phyloP scores from a whole-genome alignment of 1,139 yeast genomes.

The Eremothecium gossypii region DNA sequence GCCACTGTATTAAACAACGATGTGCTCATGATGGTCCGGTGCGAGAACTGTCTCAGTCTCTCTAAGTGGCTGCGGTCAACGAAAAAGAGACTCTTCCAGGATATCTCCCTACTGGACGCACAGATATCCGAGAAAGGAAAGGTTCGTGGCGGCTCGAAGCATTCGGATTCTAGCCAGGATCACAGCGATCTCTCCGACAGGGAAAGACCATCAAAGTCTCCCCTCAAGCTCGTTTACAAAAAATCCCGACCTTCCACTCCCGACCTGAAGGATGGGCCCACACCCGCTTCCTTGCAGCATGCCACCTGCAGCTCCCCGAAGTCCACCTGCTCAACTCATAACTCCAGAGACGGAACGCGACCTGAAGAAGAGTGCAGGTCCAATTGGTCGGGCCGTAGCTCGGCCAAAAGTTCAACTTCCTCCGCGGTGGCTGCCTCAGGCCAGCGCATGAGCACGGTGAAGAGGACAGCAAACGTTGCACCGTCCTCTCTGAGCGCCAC shows the following conservation, averaged over 20 bases:
- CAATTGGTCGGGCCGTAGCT: not conserved
- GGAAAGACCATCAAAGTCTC: not conserved
- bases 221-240: not conserved
- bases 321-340: too few species aligned
- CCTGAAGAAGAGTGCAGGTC: not conserved
- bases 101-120: conserved; percentile 15
- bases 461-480: not conserved
- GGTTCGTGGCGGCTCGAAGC: not conserved
- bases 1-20: conserved; percentile 53
- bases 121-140: conserved; percentile 6
- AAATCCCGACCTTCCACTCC: not conserved
- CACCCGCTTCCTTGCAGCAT: too few species aligned
- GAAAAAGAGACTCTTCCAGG: conserved; percentile 21
- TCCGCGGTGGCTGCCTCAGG: not conserved
- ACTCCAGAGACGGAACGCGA: not conserved
- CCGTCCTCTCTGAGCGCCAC: not conserved
- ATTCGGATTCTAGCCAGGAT: not conserved
- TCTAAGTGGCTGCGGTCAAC: conserved; percentile 36
- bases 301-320: too few species aligned
- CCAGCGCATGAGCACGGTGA: not conserved
- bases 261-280: not conserved
- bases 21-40: conserved; percentile 52
- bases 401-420: not conserved
- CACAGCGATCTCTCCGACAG: not conserved
- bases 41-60: conserved; percentile 53